Conservation (phyloP, 345 rosid genomes). For the Lumnitzera racemosa region DNA sequence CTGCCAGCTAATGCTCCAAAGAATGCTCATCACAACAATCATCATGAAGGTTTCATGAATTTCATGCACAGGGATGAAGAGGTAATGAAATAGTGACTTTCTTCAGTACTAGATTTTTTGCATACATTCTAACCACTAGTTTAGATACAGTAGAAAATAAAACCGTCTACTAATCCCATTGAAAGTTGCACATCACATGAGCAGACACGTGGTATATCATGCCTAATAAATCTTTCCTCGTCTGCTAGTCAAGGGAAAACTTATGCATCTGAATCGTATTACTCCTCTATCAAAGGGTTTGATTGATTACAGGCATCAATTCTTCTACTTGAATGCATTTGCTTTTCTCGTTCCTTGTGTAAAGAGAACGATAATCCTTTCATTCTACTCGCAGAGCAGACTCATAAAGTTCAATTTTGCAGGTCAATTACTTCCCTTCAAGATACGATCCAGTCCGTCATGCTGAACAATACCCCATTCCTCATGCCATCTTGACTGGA, state of each 20-base stretch:
- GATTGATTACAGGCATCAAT: too few species aligned
- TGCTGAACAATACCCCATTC: constrained; percentile 55
- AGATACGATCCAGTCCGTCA: constrained; percentile 69
- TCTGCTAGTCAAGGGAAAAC: too few species aligned
- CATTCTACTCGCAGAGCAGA: too few species aligned
- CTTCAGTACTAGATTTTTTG: not conserved
- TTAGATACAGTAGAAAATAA: too few species aligned
- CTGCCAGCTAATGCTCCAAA: constrained; percentile 94
- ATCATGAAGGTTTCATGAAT: constrained; percentile 91
- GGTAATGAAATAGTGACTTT: constrained; percentile 24
- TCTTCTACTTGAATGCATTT: too few species aligned
- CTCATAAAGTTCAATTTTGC: constrained; percentile 5
- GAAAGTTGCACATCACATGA: too few species aligned
- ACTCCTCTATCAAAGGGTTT: too few species aligned
- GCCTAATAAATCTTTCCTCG: too few species aligned
- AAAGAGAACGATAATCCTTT: not conserved
- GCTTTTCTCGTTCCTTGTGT: not conserved
- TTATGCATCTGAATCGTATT: too few species aligned
- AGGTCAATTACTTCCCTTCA: constrained; percentile 90
- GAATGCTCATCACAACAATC: constrained; percentile 91
- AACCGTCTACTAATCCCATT: too few species aligned
- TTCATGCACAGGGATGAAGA: constrained; percentile 94
- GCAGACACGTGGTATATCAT: too few species aligned
- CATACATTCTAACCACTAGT: not conserved
- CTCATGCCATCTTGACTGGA: constrained; percentile 49